Evolutionary conservation across 2,329 filamentous ascomycete genomes (phyloP).

Genomic region (Fusarium sp.): DNA sequence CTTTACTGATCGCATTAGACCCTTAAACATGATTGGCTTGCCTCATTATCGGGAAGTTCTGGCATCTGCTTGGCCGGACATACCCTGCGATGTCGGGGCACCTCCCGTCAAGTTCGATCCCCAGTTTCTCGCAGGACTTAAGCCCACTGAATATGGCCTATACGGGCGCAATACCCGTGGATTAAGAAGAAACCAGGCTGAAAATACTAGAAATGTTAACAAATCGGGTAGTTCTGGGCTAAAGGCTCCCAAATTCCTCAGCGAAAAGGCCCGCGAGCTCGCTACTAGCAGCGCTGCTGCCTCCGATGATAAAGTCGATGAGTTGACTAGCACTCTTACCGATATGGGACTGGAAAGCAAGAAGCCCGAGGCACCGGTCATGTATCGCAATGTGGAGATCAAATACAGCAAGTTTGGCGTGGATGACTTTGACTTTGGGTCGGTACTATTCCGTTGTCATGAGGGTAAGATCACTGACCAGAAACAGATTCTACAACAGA

Average conservation of each 20-base stretch:
- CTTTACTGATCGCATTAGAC: constrained; percentile 60
- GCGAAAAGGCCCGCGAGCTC: constrained; percentile 86
- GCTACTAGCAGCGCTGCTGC: constrained; percentile 60
- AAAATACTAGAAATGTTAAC: constrained; percentile 77
- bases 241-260: constrained; percentile 90
- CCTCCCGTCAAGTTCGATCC: constrained; percentile 82
- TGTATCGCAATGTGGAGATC: constrained; percentile 96
- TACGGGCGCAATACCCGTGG: constrained; percentile 83
- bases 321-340: constrained; percentile 74
- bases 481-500: constrained; percentile 87
- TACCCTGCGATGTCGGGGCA: constrained; percentile 87
- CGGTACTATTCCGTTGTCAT: constrained; percentile 51
- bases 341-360: constrained; percentile 78
- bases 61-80: constrained; percentile 90
- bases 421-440: constrained; percentile 99
- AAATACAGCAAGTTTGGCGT: constrained; percentile 99
- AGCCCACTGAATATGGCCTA: constrained; percentile 79
- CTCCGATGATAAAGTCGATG: constrained; percentile 63
- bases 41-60: constrained; percentile 92
- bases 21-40: constrained; percentile 88
- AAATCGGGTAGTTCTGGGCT: constrained; percentile 71
- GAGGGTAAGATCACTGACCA: constrained; percentile 33
- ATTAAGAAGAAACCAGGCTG: constrained; percentile 82
- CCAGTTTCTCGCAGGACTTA: constrained; percentile 76
- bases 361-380: constrained; percentile 84